Base-by-base conservation (phyloP, 1,284 basidiomycete species). In the Grifola frondosa region DNA sequence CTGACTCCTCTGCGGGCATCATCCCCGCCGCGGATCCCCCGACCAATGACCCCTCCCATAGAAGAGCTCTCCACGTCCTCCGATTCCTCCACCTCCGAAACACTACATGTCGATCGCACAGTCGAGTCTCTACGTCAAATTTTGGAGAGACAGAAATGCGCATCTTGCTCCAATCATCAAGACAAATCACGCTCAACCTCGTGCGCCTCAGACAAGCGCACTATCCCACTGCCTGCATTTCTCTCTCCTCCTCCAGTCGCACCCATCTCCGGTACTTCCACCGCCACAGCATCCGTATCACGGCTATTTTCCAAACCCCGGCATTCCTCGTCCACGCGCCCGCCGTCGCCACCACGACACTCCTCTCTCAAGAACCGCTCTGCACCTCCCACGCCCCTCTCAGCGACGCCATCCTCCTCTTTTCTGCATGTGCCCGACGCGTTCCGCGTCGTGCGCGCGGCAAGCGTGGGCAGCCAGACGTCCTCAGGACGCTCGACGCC, bases 251-350 rank as follows among this genome's bases (percentile, higher is more conserved):
- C 84, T 0, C 65, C 72, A 5, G 76, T 79, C 1, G 62, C 62
- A 3, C 70, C 82, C 4, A 64, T 72, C 19, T 69, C 76, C 6
- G 70, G 75, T 20, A 82, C 81, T 1, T 85, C 82, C 4, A 84
- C 70, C 6, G 81, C 87, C 1, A 89, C 86, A 0, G 86, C 86
- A 1, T 83, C 80, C 29, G 71, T 89, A 39, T 87, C 85, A 13
- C 71, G 81, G 12, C 70, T 88, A n/a, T 84, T 82, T 53, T 85
- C 84, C 0, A 65, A 63, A 37, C 37, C 54, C 32, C 52, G 63
- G 17, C 64, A 69, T 38, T 61, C 64, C 13, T 58, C 57, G 6
- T 64, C 64, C 9, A 64, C 65, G 6, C 58, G 64, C 7, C 57
- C 62, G 4, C 62, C 58, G 2, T 64, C 62, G 0, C 63, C 61